These are phyloP conservation scores for Orbilia quercus DNA, from an alignment of 2,329 filamentous ascomycete species.

Conservation along the genomic window DNA sequence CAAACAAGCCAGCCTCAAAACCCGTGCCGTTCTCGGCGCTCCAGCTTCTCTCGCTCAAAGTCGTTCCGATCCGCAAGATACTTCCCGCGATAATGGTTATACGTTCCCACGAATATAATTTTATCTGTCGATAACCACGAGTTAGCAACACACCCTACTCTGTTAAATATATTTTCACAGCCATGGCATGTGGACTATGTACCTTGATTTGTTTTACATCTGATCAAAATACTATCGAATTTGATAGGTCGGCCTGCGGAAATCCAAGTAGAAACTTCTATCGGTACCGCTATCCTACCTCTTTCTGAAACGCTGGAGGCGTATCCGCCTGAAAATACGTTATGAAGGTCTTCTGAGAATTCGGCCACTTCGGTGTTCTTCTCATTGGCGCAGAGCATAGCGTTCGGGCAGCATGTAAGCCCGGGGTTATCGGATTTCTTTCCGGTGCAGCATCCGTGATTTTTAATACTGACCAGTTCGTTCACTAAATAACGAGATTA, in stretches of 20 bases:
- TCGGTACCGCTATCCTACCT: conserved; percentile 14
- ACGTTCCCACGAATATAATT: background rate
- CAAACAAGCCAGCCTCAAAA: background rate
- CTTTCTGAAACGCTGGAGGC: background rate
- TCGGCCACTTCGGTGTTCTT: conserved; percentile 7
- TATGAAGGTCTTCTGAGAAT: conserved; percentile 16
- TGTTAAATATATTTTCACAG: no score
- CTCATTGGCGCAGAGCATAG: background rate
- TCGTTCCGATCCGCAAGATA: conserved; percentile 6
- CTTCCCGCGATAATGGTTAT: conserved; percentile 5
- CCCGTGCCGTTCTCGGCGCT: background rate
- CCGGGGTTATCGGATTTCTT: background rate
- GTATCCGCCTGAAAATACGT: conserved; percentile 9
- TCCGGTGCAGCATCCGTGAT: conserved; percentile 11
- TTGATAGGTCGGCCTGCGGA: conserved; percentile 13
- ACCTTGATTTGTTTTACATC: conserved; percentile 20
- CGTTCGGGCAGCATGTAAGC: conserved; percentile 20
- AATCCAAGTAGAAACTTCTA: conserved; percentile 7
- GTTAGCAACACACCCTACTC: background rate
- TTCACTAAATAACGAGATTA: conserved; percentile 8
- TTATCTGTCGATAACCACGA: conserved; percentile 6
- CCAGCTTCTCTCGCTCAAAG: conserved; percentile 1
- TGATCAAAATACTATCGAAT: conserved; percentile 23
- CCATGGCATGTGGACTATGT: no score
- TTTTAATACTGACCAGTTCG: conserved; percentile 8